Conservation (phyloP, 208 protist genomes). For the Trypanosoma mega region DNA sequence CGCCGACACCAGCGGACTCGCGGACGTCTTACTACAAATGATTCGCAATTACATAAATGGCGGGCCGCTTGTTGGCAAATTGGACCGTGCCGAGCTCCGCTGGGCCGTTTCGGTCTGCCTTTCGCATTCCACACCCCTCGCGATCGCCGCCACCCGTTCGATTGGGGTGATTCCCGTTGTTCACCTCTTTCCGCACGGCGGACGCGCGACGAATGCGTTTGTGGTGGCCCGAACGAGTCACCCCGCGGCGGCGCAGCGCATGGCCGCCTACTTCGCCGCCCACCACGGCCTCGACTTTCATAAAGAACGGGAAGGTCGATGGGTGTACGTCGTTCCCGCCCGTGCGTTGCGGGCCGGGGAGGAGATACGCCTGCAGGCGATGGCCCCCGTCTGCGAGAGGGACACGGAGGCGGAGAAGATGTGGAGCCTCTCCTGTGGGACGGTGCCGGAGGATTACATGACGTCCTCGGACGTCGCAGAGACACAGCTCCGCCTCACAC, state of each 20-base stretch:
- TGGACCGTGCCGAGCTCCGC: conserved; percentile 67
- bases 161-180: conserved; percentile 87
- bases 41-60: conserved; percentile 91
- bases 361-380: conserved; percentile 76
- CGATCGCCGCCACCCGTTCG: conserved; percentile 56
- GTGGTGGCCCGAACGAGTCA: conserved; percentile 63
- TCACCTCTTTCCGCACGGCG: conserved; percentile 88
- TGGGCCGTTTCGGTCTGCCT: conserved; percentile 86
- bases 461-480: conserved; percentile 44
- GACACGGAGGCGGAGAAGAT: conserved; percentile 83
- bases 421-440: conserved; percentile 84
- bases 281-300: conserved; percentile 66
- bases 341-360: conserved; percentile 58
- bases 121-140: conserved; percentile 85
- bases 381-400: conserved; percentile 85
- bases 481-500: conserved; percentile 44
- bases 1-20: conserved; percentile 58
- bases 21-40: conserved; percentile 90
- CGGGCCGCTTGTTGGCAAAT: conserved; percentile 86
- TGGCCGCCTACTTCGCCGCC: conserved; percentile 49
- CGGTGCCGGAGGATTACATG: conserved; percentile 61
- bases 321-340: conserved; percentile 78
- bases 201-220: conserved; percentile 63
- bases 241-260: conserved; percentile 35
- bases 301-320: conserved; percentile 36